Evolutionary conservation across 2,329 filamentous ascomycete genomes (phyloP), one percentile per base, ranked within the genome.

Genomic region (Penicillium digitatum): DNA sequence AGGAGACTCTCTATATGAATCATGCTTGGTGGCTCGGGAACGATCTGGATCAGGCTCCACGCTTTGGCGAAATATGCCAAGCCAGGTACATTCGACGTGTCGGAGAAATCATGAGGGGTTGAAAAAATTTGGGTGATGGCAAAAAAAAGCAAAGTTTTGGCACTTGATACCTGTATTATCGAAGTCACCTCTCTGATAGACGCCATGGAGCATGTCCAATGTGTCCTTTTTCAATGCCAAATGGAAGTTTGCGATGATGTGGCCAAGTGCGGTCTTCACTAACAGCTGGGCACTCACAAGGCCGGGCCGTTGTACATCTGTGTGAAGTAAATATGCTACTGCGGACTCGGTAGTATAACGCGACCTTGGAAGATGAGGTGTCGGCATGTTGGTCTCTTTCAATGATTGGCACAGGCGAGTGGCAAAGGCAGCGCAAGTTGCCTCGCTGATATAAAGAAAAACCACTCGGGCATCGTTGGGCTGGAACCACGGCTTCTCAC

Each of bases 61-160:
- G 75, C 69, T 7, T 65, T 62, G 0, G 70, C 65, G 57, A 73
- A 78, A 34, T 75, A 78, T 0, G 63, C 62, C 12, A 70, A 71
- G 0, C 75, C 76, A 1, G 76, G 75, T 0, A 78, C 69, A 34
- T 52, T 44, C 14, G 57, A 53, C 10, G 55, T 54, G 3, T 55
- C 26, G 1, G 56, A 58, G 48, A 66, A 49, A 48, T 61, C 29
- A 3, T 67, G 64, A 5, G 67, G 62, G 16, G 67, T 69, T 0
- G 73, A 74, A 52, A 76, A 77, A 1, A 75, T 71, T 32, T 77
- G 71, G 0, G 74, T 75, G 4, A 63, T 22, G 2, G 73, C 72
- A 62, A 78, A 76, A 2, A 2, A 77, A 64, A 2, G 71, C 67
- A 46, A 75, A 77, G 24, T 74, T 72, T 24, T 76, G 76, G 52